These are phyloP conservation scores for Coemansia sp. DNA, from an alignment of 192 early-diverging fungal species.

Conservation along the genomic window DNA sequence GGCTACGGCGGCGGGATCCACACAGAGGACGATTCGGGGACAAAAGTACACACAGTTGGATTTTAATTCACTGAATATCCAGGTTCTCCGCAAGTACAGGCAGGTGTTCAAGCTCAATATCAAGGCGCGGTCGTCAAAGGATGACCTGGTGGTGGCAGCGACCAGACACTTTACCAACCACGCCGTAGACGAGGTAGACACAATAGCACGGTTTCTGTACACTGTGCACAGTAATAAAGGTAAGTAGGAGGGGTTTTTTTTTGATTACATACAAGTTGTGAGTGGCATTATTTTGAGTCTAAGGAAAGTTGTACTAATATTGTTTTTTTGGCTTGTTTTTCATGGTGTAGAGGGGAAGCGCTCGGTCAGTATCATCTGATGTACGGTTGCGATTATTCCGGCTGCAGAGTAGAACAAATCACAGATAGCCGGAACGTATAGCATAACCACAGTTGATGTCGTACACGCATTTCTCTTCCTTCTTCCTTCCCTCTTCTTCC, in stretches of 20 bases:
- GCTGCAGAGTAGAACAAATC: neutral
- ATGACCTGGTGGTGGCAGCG: constrained; percentile 48
- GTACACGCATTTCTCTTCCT: neutral
- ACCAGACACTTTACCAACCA: constrained; percentile 43
- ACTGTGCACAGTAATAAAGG: constrained; percentile 50
- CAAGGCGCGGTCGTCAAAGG: constrained; percentile 55
- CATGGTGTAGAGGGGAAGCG: constrained; percentile 19
- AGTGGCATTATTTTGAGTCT: neutral
- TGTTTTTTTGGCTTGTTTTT: neutral
- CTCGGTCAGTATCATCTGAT: constrained; percentile 20
- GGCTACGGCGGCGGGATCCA: neutral
- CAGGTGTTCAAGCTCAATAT: constrained; percentile 56
- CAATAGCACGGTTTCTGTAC: constrained; percentile 56
- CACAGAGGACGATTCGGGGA: neutral
- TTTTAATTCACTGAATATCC: constrained; percentile 48
- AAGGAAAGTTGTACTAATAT: neutral
- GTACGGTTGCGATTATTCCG: neutral
- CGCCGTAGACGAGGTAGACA: constrained; percentile 54
- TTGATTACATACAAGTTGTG: neutral
- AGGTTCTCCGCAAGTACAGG: constrained; percentile 51
- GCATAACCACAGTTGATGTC: no score
- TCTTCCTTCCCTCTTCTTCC: constrained; percentile 5
- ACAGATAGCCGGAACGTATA: no score
- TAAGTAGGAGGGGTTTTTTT: neutral
- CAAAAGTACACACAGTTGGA: constrained; percentile 38